These are phyloP conservation scores for Penicillium flavigenum DNA, from an alignment of 495 filamentous ascomycete species.

Conservation along the genomic window DNA sequence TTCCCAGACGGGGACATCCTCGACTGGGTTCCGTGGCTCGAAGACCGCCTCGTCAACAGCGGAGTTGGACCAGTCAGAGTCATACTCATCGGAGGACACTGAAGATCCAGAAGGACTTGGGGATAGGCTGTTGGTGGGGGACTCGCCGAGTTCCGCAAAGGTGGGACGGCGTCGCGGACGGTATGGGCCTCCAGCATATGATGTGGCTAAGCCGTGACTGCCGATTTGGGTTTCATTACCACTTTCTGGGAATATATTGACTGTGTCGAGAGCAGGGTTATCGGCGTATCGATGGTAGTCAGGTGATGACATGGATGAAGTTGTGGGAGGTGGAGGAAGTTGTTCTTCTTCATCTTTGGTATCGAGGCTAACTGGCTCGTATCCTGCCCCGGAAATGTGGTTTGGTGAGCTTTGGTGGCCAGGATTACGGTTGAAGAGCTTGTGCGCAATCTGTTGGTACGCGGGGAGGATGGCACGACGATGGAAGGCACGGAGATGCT, in stretches of 20 bases:
- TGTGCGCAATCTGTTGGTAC: neutral
- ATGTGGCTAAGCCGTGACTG: neutral
- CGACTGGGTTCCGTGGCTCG: neutral
- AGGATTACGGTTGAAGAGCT: neutral
- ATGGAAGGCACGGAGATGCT: neutral
- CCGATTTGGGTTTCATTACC: neutral
- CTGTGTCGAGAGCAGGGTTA: neutral
- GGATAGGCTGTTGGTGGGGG: neutral
- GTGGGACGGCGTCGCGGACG: neutral
- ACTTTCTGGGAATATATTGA: neutral
- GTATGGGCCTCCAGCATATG: neutral
- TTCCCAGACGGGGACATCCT: constrained; percentile 5
- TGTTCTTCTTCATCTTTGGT: neutral
- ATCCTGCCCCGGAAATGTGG: neutral
- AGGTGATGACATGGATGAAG: neutral
- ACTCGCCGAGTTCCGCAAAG: neutral
- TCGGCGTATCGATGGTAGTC: neutral
- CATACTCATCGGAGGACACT: neutral
- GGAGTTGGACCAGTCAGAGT: neutral
- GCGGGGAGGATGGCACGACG: neutral
- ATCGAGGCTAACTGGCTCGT: neutral
- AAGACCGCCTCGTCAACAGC: neutral
- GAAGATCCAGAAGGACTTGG: neutral
- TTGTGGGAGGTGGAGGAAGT: too few species aligned
- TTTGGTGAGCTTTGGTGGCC: too few species aligned